Evolutionary conservation across 1,284 basidiomycete species (phyloP).

Genomic region (Apiotrichum gracile): DNA sequence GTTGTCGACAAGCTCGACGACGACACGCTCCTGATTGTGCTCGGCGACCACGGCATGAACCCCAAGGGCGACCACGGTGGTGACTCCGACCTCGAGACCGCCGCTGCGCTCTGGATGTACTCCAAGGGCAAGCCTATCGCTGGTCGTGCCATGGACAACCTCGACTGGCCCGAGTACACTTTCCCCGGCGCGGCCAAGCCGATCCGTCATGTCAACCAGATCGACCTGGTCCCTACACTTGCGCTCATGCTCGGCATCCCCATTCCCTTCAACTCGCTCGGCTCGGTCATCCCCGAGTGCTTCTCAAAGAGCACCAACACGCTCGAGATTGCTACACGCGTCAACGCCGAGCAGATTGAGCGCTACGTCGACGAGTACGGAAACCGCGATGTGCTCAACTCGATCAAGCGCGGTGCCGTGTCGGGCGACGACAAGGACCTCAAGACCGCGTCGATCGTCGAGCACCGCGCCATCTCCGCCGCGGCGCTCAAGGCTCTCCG

Average conservation of each 20-base stretch:
- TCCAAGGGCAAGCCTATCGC: conserved; percentile 50
- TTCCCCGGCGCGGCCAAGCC: conserved; percentile 59
- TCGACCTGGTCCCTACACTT: conserved; percentile 86
- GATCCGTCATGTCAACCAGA: conserved; percentile 77
- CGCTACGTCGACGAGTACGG: conserved; percentile 71
- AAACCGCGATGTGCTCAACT: conserved; percentile 63
- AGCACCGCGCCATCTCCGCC: conserved; percentile 54
- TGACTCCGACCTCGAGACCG: conserved; percentile 78
- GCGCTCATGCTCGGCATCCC: conserved; percentile 87
- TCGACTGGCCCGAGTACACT: conserved; percentile 50
- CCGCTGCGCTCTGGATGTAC: conserved; percentile 86
- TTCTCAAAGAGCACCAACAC: conserved; percentile 52
- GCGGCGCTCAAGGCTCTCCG: conserved; percentile 67
- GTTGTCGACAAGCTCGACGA: conserved; percentile 65
- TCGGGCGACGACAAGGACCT: background rate
- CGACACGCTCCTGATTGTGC: conserved; percentile 80
- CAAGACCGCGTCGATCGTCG: background rate
- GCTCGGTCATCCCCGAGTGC: conserved; percentile 81
- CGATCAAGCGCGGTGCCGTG: background rate
- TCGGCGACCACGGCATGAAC: conserved; percentile 99
- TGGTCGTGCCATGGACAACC: conserved; percentile 41
- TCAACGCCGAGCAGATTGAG: conserved; percentile 73
- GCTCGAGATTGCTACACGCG: conserved; percentile 60
- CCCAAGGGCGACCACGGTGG: conserved; percentile 91
- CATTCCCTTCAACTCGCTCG: conserved; percentile 93